Conservation (phyloP, 495 filamentous ascomycete genomes). For the Neurospora tetrasperma region DNA sequence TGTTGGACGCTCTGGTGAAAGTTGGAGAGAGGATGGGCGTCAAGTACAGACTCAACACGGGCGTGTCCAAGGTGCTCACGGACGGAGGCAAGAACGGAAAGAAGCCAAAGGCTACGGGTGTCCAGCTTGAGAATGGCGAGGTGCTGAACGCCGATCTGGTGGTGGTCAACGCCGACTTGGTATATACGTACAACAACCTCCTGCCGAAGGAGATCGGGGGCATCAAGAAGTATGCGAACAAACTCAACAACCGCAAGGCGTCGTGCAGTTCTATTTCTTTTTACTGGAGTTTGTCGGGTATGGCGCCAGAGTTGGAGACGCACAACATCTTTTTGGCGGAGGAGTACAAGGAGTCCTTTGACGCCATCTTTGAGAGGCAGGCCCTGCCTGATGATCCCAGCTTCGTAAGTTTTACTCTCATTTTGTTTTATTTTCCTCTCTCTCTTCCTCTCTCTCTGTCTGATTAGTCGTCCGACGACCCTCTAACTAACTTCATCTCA, state of each 20-base stretch:
- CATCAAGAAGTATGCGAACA: conserved; percentile 29
- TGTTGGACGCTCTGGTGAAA: conserved; percentile 44
- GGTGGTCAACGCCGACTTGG: conserved; percentile 57
- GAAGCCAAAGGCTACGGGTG: conserved; percentile 37
- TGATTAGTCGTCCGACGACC: neutral
- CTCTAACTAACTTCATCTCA: neutral
- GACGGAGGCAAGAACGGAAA: conserved; percentile 24
- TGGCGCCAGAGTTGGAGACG: conserved; percentile 47
- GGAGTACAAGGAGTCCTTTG: conserved; percentile 56
- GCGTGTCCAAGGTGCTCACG: conserved; percentile 40
- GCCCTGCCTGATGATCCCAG: conserved; percentile 50
- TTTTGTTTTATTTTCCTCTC: neutral
- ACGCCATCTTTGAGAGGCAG: conserved; percentile 58
- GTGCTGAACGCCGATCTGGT: conserved; percentile 48
- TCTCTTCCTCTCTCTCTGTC: neutral
- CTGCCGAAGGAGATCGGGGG: conserved; percentile 25
- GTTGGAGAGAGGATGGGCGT: conserved; percentile 48
- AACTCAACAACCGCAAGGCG: conserved; percentile 37
- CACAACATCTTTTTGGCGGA: conserved; percentile 70
- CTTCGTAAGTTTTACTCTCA: conserved; percentile 28
- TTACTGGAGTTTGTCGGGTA: conserved; percentile 54
- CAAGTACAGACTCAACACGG: conserved; percentile 43
- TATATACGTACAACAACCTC: conserved; percentile 60
- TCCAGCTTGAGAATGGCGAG: conserved; percentile 42
- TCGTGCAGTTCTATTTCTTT: conserved; percentile 65